A percentile compares a stretch with the other conserved stretches of the same genome.
Evolutionary conservation across 1,284 basidiomycete genomes (phyloP).

Genomic region (Trichosporon faecale): DNA sequence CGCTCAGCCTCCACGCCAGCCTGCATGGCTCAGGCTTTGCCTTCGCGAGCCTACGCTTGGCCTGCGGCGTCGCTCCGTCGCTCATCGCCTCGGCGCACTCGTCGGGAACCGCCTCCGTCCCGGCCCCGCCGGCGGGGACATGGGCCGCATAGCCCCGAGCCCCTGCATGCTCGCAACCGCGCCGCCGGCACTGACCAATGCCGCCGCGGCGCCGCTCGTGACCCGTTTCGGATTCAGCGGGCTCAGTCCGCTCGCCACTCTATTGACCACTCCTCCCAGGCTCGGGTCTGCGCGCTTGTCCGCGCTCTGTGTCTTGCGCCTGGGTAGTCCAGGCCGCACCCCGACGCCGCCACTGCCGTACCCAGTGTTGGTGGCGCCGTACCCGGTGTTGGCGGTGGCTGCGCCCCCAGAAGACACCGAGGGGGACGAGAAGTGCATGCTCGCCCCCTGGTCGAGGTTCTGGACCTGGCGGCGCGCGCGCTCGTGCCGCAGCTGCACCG

Average conservation of each 20-base stretch:
- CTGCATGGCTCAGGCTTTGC: no score
- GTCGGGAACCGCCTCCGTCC: neutral
- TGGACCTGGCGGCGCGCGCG: slow-evolving; percentile 65
- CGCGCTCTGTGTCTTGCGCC: slow-evolving; percentile 23
- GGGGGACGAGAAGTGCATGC: slow-evolving; percentile 41
- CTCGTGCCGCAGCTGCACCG: slow-evolving; percentile 79
- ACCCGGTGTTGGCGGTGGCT: no score
- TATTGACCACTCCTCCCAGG: slow-evolving; percentile 8
- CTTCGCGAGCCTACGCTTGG: no score
- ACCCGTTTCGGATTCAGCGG: slow-evolving; percentile 47
- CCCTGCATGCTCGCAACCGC: slow-evolving; percentile 48
- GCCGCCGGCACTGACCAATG: slow-evolving; percentile 34
- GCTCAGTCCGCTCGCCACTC: slow-evolving; percentile 35
- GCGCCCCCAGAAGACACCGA: slow-evolving; percentile 32
- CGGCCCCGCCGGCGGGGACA: slow-evolving; percentile 31
- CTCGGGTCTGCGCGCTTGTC: slow-evolving; percentile 20
- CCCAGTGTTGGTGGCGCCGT: no score
- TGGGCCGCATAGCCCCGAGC: slow-evolving; percentile 33
- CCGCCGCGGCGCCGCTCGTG: slow-evolving; percentile 25
- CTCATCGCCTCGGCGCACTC: neutral
- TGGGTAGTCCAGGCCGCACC: slow-evolving; percentile 13
- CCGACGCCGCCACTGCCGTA: no score
- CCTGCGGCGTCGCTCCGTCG: no score
- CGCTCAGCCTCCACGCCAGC: no score
- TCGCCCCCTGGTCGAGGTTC: slow-evolving; percentile 27